Conservation (phyloP, 202 grass and related monocot species). For the Brachypodium distachyon region DNA sequence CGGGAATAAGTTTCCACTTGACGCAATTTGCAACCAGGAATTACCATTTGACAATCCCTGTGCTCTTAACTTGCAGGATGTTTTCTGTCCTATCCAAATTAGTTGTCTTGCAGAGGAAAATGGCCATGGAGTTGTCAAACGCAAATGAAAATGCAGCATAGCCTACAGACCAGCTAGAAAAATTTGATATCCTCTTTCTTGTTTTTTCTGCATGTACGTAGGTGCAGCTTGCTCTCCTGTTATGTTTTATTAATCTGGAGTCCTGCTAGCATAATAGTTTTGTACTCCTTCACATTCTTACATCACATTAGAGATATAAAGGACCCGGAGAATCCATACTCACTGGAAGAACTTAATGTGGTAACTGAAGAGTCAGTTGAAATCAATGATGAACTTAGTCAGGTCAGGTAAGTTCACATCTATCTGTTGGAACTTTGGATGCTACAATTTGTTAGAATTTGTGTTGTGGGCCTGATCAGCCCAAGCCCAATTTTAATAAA, state of each 20-base stretch:
- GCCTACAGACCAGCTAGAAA: constrained; percentile 73
- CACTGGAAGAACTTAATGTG: constrained; percentile 91
- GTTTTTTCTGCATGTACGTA: not conserved
- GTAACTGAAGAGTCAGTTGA: constrained; percentile 74
- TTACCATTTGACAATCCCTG: too few relatives aligned
- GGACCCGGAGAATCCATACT: constrained; percentile 92
- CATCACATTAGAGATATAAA: constrained; percentile 99
- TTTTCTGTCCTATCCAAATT: not conserved
- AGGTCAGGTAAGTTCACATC: constrained; percentile 57
- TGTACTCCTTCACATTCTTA: constrained; percentile 70
- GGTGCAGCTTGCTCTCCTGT: not conserved
- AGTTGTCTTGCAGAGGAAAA: not conserved
- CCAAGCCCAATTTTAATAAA: too few relatives aligned
- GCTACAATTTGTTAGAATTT: too few relatives aligned
- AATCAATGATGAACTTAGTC: constrained; percentile 54
- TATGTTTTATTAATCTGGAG: not conserved
- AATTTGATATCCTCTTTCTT: constrained; percentile 82
- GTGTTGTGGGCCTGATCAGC: too few relatives aligned
- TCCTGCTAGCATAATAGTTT: not conserved
- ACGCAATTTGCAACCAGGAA: not conserved
- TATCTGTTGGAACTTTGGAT: not conserved
- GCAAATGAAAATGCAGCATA: constrained; percentile 73
- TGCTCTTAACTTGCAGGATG: constrained; percentile 11
- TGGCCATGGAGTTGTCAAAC: constrained; percentile 79
- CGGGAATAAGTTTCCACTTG: too few relatives aligned